Conservation (phyloP, 306 rosid genomes). For the Pyrus pyrifolia region DNA sequence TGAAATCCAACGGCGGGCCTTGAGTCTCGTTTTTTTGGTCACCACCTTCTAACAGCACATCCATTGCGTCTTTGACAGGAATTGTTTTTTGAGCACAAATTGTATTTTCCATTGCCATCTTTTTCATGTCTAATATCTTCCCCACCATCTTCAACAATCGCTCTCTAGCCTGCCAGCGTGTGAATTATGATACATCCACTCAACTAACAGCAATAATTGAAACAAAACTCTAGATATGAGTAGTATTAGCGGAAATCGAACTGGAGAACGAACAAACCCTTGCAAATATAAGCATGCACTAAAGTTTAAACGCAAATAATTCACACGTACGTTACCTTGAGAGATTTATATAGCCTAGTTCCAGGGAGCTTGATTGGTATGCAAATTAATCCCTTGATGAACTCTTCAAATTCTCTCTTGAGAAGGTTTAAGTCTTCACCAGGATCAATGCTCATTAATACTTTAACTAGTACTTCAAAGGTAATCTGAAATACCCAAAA, state of each 20-base stretch:
- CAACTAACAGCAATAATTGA: neutral
- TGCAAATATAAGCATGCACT: no score
- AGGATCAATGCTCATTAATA: slow-evolving; percentile 67
- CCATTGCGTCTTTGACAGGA: slow-evolving; percentile 54
- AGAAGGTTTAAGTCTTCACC: slow-evolving; percentile 66
- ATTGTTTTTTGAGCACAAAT: neutral
- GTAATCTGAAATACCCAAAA: slow-evolving; percentile 47
- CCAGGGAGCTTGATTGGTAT: slow-evolving; percentile 84
- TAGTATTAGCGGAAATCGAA: neutral
- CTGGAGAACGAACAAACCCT: neutral
- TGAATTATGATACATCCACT: neutral
- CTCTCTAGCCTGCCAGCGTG: slow-evolving; percentile 60
- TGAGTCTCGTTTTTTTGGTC: slow-evolving; percentile 22
- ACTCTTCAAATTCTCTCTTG: slow-evolving; percentile 65
- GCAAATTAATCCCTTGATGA: slow-evolving; percentile 81
- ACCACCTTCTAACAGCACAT: slow-evolving; percentile 48
- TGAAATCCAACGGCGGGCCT: slow-evolving; percentile 43
- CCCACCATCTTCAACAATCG: slow-evolving; percentile 61
- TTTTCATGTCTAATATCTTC: slow-evolving; percentile 48
- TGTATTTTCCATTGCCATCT: neutral
- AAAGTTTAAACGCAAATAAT: no score
- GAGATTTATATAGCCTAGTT: slow-evolving; percentile 72
- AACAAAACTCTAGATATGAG: neutral
- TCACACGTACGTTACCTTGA: slow-evolving; percentile 40
- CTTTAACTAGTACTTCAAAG: slow-evolving; percentile 58